Percentiles rank a stretch among this genome's conserved stretches.
phyloP scores from a whole-genome alignment of 176 grass and related monocot species.

The Tillandsia leiboldiana region DNA sequence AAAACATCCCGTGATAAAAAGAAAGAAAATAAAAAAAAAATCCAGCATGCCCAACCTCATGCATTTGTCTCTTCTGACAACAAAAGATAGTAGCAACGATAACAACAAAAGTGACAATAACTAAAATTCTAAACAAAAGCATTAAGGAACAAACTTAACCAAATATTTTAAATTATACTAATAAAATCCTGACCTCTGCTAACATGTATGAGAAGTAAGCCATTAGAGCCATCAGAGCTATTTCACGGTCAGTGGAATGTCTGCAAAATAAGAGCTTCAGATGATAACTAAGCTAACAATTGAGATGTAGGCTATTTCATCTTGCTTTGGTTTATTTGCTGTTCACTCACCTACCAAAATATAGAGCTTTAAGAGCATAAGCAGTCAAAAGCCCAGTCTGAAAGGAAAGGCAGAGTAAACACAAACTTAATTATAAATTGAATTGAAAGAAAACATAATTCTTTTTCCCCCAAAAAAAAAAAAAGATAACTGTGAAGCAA shows the following conservation, averaged over 20 bases:
- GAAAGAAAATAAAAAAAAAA: too few relatives aligned
- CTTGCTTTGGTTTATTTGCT: not conserved
- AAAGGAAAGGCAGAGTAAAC: constrained; percentile 15
- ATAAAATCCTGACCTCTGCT: constrained; percentile 48
- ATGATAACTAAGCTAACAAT: not conserved
- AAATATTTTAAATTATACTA: not conserved
- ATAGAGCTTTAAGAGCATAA: constrained; percentile 74
- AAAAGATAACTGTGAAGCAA: not conserved
- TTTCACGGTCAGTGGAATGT: constrained; percentile 85
- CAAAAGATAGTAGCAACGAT: too few relatives aligned
- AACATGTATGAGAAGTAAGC: constrained; percentile 92
- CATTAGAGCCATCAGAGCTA: constrained; percentile 86
- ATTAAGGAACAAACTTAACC: not conserved
- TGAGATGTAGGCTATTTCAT: not conserved
- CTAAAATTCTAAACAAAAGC: not conserved
- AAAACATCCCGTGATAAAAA: too few relatives aligned
- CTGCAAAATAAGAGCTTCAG: constrained; percentile 31
- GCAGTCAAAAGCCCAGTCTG: constrained; percentile 80
- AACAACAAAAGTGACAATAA: too few relatives aligned
- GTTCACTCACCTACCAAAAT: constrained; percentile 78
- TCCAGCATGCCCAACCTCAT: not conserved
- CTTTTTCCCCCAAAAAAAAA: not conserved
- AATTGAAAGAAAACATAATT: not conserved
- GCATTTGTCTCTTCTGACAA: too few relatives aligned
- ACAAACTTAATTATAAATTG: not conserved